Base-by-base conservation (phyloP, 2,329 filamentous ascomycete genomes). In the Penicillium sp. region DNA sequence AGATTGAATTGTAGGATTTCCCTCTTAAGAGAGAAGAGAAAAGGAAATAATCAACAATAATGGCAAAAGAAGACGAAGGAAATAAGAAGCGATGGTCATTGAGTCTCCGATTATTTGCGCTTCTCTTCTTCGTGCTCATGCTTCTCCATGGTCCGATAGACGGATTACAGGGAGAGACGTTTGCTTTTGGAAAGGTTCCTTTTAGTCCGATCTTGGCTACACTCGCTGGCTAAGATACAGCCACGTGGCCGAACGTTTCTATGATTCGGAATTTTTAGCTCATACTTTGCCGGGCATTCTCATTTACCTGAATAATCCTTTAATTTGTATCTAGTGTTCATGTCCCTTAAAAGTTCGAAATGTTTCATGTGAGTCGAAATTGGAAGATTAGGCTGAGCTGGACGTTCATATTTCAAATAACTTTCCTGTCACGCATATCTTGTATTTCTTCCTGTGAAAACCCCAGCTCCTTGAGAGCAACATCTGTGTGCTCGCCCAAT, bases 111-210 rank as follows among this genome's bases (percentile, higher is more conserved):
- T 37, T 20, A 37, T 12, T 12, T 12, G 33, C 9, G 17, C 88
- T 91, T 59, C 77, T 75, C 53, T 27, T 49, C 42, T 26, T 50
- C 41, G 6, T 51, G 46, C 5, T 47, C 23, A 42, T 53, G 41
- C 20, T 24, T 23, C 10, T 23, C 20, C 21, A 23, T 13, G 20
- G 24, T 24, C 20, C 21, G 18, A 3, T 24, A 20, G n/a, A 39
- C 36, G 12, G 36, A n/a, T 24, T 12, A 39, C 36, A 39, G 18
- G 20, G 18, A 24, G 20, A 7, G 3, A 24, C 24, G 21, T 39
- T 39, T 39, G 36, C 36, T 39, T 39, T 39, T 15, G 17, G 10
- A 37, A 37, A n/a, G n/a, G 4, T 33, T 15, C 7, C 7, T 33
- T n/a, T 9, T 7, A 17, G 4, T 33, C 30, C 8, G 15, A 33